Percentiles rank a stretch among this genome's conserved stretches.
These are phyloP conservation scores for Ophiostoma populinum DNA, from an alignment of 2,329 filamentous ascomycete genomes.

Conservation along the genomic window DNA sequence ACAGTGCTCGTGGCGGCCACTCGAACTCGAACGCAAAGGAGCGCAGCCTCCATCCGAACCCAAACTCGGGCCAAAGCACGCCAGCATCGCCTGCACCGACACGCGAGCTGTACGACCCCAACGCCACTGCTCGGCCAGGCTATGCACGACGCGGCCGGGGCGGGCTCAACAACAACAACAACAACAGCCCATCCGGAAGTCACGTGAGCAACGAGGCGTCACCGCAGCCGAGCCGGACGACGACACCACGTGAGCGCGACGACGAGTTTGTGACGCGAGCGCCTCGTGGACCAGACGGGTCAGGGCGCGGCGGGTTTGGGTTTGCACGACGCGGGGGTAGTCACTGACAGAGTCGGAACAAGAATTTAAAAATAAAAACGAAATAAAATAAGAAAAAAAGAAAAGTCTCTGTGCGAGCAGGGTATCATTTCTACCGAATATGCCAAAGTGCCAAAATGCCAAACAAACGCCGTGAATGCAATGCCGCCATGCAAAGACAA, in stretches of 20 bases:
- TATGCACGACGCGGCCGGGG: slow-evolving; percentile 12
- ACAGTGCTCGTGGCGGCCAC: no score
- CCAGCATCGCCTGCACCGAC: slow-evolving; percentile 12
- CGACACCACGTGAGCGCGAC: slow-evolving; percentile 29
- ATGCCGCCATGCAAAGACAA: not conserved
- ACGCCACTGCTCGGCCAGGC: slow-evolving; percentile 29
- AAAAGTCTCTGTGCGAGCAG: no score
- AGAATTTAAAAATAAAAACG: not conserved
- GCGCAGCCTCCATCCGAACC: no score
- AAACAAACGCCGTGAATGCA: no score
- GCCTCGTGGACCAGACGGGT: slow-evolving; percentile 63
- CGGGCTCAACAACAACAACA: not conserved
- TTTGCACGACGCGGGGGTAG: slow-evolving; percentile 51
- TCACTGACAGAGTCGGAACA: no score
- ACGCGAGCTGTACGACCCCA: slow-evolving; percentile 63
- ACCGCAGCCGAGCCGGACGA: slow-evolving; percentile 21
- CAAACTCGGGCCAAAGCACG: no score
- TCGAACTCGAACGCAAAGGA: no score
- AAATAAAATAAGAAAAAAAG: not conserved
- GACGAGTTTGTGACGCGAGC: slow-evolving; percentile 53
- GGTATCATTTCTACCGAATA: not conserved
- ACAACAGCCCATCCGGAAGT: no score
- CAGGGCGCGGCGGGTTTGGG: slow-evolving; percentile 60
- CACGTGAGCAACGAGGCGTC: slow-evolving; percentile 10
- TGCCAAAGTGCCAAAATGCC: not conserved